Evolutionary conservation across 257 asterid species (phyloP).

Genomic region (Przewalskia tangutica): DNA sequence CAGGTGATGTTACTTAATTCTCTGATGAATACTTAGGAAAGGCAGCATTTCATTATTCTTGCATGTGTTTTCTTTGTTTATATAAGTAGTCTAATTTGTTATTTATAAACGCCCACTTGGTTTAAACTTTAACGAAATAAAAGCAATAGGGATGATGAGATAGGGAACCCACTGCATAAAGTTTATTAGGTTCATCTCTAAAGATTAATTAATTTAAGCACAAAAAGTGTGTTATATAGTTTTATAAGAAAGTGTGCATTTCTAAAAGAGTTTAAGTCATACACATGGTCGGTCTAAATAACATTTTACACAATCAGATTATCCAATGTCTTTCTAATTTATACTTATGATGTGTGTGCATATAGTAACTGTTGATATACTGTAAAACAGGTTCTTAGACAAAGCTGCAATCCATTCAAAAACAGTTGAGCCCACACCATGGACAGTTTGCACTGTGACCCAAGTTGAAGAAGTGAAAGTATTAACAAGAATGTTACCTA

Average conservation of each 20-base stretch:
- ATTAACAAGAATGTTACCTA: slow-evolving; percentile 56
- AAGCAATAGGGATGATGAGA: background rate
- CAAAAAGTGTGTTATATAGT: no score
- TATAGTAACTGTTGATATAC: background rate
- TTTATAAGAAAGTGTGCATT: background rate
- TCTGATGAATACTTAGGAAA: background rate
- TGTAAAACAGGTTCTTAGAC: slow-evolving; percentile 39
- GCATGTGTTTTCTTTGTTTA: background rate
- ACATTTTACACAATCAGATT: no score
- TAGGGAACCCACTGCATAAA: background rate
- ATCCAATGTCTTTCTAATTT: no score
- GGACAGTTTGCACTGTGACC: slow-evolving; percentile 59
- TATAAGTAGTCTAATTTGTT: no score
- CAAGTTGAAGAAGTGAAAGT: slow-evolving; percentile 68
- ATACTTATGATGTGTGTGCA: background rate
- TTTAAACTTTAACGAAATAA: background rate
- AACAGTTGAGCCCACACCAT: slow-evolving; percentile 26
- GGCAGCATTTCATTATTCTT: background rate
- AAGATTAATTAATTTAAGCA: background rate
- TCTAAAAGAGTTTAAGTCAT: no score
- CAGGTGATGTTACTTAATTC: slow-evolving; percentile 27
- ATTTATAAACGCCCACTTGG: background rate
- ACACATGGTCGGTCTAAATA: no score
- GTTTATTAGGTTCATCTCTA: background rate
- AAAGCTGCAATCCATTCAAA: slow-evolving; percentile 45